Conservation (phyloP, 2,329 filamentous ascomycete genomes). For the Talaromyces albobiverticillius region DNA sequence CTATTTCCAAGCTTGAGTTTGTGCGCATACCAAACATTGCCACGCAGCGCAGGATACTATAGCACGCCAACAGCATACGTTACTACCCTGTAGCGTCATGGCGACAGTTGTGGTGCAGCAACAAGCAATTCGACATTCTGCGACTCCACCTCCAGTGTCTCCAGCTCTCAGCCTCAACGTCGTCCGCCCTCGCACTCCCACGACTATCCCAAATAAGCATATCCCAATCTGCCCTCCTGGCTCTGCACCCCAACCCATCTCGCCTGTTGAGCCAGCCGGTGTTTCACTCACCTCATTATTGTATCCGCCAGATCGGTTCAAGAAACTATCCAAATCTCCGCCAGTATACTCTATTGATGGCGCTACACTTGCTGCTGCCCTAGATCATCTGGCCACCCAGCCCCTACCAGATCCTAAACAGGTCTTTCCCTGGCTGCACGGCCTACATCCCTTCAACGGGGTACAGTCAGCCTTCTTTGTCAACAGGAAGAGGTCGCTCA, state of each 20-base stretch:
- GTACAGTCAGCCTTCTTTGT: conserved; percentile 89
- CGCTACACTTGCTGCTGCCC: conserved; percentile 64
- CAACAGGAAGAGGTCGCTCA: conserved; percentile 67
- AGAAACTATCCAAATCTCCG: conserved; percentile 54
- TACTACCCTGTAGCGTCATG: conserved; percentile 28
- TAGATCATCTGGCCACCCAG: conserved; percentile 74
- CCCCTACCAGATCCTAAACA: conserved; percentile 78
- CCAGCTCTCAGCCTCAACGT: conserved; percentile 58
- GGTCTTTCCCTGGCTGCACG: conserved; percentile 96
- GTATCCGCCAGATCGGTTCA: conserved; percentile 67
- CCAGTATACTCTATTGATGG: conserved; percentile 72
- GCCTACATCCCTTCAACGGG: conserved; percentile 82
- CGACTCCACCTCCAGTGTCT: conserved; percentile 46
- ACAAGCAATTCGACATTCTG: conserved; percentile 45
- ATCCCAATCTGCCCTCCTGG: conserved; percentile 85
- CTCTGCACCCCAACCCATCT: conserved; percentile 60
- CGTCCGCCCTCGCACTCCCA: conserved; percentile 52
- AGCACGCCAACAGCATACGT: no score
- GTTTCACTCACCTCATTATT: conserved; percentile 65
- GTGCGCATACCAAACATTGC: no score
- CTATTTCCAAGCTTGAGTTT: no score
- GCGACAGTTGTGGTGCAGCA: conserved; percentile 49
- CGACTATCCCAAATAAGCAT: conserved; percentile 81
- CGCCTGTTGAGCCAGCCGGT: conserved; percentile 57
- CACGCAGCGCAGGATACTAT: no score